phyloP scores from a whole-genome alignment of 73 alveolate species.

The Paramecium biaurelia region DNA sequence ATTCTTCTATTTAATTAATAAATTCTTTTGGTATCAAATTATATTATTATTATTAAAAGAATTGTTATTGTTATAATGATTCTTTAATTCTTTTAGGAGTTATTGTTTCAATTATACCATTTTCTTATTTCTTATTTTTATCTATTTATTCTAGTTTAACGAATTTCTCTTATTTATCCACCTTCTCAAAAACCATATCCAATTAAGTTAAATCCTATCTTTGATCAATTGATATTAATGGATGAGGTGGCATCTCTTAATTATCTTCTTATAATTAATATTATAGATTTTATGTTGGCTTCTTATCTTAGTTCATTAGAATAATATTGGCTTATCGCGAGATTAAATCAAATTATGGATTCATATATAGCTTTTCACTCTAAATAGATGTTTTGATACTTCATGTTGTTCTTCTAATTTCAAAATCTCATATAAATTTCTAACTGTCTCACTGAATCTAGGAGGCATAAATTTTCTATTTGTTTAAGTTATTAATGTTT shows the following conservation, averaged over 20 bases:
- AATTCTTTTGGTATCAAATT: not conserved
- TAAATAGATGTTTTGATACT: not conserved
- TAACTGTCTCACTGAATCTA: not conserved
- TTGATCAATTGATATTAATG: not conserved
- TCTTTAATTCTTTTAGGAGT: not conserved
- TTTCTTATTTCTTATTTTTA: not conserved
- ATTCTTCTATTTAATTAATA: not conserved
- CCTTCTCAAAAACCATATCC: not conserved
- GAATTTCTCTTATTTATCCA: not conserved
- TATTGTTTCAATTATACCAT: not conserved
- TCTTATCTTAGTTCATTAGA: not conserved
- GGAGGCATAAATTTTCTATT: slow-evolving; percentile 6
- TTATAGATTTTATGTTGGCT: not conserved
- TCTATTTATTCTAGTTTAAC: not conserved
- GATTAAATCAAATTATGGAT: not conserved
- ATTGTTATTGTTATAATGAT: not conserved
- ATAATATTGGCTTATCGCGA: not conserved
- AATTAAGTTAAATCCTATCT: not conserved
- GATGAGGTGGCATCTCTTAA: slow-evolving; percentile 4
- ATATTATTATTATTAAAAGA: not conserved
- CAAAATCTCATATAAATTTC: not conserved
- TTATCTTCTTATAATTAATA: not conserved
- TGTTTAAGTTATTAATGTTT: not conserved
- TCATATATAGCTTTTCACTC: not conserved
- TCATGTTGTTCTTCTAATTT: not conserved